These are phyloP conservation scores for Fusarium sambucinum DNA, from an alignment of 2,329 filamentous ascomycete species.

Conservation along the genomic window DNA sequence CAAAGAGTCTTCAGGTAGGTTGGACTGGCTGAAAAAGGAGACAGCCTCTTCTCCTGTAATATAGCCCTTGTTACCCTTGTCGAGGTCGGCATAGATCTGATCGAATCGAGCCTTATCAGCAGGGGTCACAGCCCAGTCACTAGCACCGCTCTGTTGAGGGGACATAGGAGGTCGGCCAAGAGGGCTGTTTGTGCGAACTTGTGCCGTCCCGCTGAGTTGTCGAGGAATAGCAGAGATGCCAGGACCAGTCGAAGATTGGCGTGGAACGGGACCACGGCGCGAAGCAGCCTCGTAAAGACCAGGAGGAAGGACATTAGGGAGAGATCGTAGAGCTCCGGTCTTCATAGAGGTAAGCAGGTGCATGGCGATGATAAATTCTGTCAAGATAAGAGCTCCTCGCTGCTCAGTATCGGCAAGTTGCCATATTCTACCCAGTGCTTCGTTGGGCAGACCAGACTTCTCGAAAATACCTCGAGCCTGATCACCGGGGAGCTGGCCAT, in stretches of 20 bases:
- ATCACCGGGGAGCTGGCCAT: conserved; percentile 78
- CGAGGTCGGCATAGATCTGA: conserved; percentile 83
- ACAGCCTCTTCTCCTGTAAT: conserved; percentile 97
- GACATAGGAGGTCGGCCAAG: conserved; percentile 64
- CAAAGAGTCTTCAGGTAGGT: conserved; percentile 86
- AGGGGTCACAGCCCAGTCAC: conserved; percentile 84
- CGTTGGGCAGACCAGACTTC: conserved; percentile 88
- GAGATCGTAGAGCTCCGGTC: conserved; percentile 79
- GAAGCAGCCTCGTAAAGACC: conserved; percentile 92
- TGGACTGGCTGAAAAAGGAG: conserved; percentile 91
- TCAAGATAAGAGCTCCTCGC: conserved; percentile 84
- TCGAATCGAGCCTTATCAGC: conserved; percentile 91
- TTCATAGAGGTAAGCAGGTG: conserved; percentile 94
- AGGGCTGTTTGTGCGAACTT: conserved; percentile 72
- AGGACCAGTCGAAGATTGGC: conserved; percentile 65
- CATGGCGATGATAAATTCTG: conserved; percentile 98
- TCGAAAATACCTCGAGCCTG: conserved; percentile 95
- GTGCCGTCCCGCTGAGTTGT: conserved; percentile 79
- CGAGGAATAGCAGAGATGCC: conserved; percentile 78
- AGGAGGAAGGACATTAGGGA: conserved; percentile 84
- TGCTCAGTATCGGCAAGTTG: conserved; percentile 94
- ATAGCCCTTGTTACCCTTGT: conserved; percentile 82
- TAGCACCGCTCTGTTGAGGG: conserved; percentile 56
- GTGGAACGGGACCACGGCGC: conserved; percentile 65
- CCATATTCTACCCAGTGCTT: conserved; percentile 95